These are phyloP conservation scores for Eutrema japonicum DNA, from an alignment of 345 rosid species.

Conservation along the genomic window DNA sequence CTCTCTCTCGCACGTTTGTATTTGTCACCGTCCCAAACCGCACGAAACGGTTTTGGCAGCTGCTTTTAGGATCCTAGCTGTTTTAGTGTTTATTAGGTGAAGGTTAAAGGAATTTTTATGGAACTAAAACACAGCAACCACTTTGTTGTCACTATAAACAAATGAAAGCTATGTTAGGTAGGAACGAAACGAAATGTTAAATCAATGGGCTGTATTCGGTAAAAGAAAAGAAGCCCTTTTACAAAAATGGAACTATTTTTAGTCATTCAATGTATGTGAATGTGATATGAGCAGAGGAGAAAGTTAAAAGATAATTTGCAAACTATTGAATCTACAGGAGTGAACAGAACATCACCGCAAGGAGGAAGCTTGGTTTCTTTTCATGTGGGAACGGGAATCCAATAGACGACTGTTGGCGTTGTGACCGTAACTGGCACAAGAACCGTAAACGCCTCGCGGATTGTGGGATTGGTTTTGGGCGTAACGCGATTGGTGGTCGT, in stretches of 20 bases:
- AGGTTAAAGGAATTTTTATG: too few species aligned
- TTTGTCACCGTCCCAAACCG: too few species aligned
- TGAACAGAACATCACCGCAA: conserved; percentile 16
- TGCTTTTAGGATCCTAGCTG: too few species aligned
- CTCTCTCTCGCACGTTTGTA: too few species aligned
- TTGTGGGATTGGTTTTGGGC: conserved; percentile 51
- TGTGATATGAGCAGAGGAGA: background rate
- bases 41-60: too few species aligned
- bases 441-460: conserved; percentile 53
- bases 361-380: conserved; percentile 35
- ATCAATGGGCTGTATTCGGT: too few species aligned
- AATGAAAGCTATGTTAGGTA: background rate
- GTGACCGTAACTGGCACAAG: conserved; percentile 51
- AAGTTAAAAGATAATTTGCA: background rate
- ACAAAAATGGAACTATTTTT: background rate
- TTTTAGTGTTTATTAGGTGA: too few species aligned
- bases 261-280: background rate
- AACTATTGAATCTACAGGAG: conserved; percentile 18
- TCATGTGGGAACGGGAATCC: conserved; percentile 42
- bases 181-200: background rate
- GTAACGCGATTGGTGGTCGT: conserved; percentile 53
- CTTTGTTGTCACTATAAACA: too few species aligned
- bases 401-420: conserved; percentile 57
- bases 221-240: background rate
- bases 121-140: too few species aligned